Conservation (phyloP, 1,139 yeast genomes). For the Torulaspora pretoriensis region DNA sequence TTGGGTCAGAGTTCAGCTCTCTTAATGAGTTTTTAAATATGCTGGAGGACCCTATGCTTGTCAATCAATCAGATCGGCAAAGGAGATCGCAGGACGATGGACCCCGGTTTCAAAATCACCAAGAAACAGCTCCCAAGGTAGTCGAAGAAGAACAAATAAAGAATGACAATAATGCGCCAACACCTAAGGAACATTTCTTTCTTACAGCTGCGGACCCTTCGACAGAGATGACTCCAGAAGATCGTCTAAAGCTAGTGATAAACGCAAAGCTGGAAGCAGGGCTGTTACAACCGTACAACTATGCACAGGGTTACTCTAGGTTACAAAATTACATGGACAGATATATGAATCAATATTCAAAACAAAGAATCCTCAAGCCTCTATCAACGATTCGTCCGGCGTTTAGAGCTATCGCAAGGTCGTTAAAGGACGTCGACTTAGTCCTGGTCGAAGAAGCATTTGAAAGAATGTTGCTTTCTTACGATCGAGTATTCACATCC, state of each 20-base stretch:
- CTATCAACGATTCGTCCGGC: constrained; percentile 87
- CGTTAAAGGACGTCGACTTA: constrained; percentile 85
- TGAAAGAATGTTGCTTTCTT: constrained; percentile 88
- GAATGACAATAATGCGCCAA: constrained; percentile 28
- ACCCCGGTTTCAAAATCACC: not conserved
- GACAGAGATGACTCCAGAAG: constrained; percentile 91
- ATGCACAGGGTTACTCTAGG: constrained; percentile 90
- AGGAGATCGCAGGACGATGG: constrained; percentile 12
- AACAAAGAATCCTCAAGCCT: constrained; percentile 86
- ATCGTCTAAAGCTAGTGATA: constrained; percentile 88
- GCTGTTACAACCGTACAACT: constrained; percentile 83
- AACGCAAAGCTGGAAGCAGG: constrained; percentile 96
- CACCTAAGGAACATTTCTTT: constrained; percentile 90
- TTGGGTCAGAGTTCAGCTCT: constrained; percentile 89
- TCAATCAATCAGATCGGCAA: constrained; percentile 9
- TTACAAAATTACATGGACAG: constrained; percentile 89
- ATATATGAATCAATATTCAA: constrained; percentile 79
- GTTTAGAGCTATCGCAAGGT: constrained; percentile 86
- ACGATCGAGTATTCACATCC: constrained; percentile 91
- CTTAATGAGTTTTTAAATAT: constrained; percentile 83
- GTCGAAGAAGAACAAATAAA: constrained; percentile 4
- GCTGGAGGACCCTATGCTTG: constrained; percentile 73
- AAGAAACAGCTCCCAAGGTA: not conserved
- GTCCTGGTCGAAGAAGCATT: constrained; percentile 91
- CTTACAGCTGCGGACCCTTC: constrained; percentile 97